A percentile compares a stretch with the other conserved stretches of the same genome.
These are phyloP conservation scores for Cercis canadensis DNA, from an alignment of 306 rosid species.

Conservation along the genomic window DNA sequence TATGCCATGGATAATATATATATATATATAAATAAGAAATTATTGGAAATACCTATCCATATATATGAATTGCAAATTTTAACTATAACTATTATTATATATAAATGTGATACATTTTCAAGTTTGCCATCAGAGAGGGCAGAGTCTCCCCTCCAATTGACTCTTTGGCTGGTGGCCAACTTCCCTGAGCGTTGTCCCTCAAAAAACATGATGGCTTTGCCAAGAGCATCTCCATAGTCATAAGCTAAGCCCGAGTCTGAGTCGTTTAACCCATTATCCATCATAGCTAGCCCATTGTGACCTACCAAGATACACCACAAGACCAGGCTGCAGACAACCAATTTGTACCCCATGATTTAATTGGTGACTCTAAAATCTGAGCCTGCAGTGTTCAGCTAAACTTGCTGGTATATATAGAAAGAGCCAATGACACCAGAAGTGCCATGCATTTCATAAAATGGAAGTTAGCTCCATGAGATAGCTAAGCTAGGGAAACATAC, in stretches of 20 bases:
- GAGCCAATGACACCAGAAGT: constrained; percentile 8
- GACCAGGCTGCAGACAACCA: constrained; percentile 38
- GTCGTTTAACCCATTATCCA: constrained; percentile 30
- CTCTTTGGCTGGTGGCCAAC: constrained; percentile 63
- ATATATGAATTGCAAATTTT: neutral
- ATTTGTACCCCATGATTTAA: constrained; percentile 31
- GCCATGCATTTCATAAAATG: neutral
- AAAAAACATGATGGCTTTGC: constrained; percentile 75
- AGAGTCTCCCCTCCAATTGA: constrained; percentile 75
- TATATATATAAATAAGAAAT: neutral
- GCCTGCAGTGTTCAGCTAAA: constrained; percentile 33
- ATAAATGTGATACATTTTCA: constrained; percentile 48
- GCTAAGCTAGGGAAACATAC: neutral
- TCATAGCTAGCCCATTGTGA: constrained; percentile 41
- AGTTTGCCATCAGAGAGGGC: constrained; percentile 76
- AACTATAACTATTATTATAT: neutral
- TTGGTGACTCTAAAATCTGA: constrained; percentile 3
- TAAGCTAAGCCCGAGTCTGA: constrained; percentile 9
- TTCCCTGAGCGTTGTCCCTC: constrained; percentile 91
- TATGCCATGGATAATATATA: neutral
- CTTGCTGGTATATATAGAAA: constrained; percentile 30
- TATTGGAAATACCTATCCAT: neutral
- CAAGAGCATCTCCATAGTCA: constrained; percentile 67
- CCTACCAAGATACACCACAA: constrained; percentile 41
- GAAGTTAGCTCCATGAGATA: constrained; percentile 17